Evolutionary conservation across 495 filamentous ascomycete species (phyloP).

Genomic region (Aspergillus haitiensis): DNA sequence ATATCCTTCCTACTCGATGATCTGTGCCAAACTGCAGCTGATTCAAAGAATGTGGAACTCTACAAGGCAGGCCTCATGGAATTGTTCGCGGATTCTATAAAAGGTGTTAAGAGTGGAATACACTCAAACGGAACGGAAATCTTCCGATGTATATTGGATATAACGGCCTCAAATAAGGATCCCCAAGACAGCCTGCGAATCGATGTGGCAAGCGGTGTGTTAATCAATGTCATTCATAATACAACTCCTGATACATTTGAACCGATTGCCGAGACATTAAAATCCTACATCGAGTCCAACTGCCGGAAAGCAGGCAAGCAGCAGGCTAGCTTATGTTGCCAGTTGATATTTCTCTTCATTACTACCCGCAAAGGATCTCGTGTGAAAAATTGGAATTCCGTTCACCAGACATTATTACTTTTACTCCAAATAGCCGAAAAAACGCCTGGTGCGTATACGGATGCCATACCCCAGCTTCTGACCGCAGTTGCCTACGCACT

Average conservation of each 20-base stretch:
- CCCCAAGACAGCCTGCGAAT: conserved; percentile 46
- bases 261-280: conserved; percentile 59
- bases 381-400: conserved; percentile 66
- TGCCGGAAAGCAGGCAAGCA: conserved; percentile 34
- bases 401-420: conserved; percentile 58
- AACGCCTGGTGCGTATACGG: conserved; percentile 41
- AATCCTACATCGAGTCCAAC: conserved; percentile 47
- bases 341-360: conserved; percentile 64
- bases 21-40: conserved; percentile 52
- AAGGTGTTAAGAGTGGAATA: conserved; percentile 73
- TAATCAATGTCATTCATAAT: conserved; percentile 80
- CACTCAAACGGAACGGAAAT: conserved; percentile 80
- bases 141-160: conserved; percentile 59
- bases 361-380: conserved; percentile 77
- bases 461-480: conserved; percentile 57
- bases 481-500: conserved; percentile 66
- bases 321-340: conserved; percentile 54
- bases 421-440: conserved; percentile 50
- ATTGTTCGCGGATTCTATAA: conserved; percentile 84
- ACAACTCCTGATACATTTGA: conserved; percentile 64
- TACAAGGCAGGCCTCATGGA: conserved; percentile 88
- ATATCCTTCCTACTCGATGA: conserved; percentile 68
- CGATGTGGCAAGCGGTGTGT: conserved; percentile 69
- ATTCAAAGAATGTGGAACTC: conserved; percentile 47
- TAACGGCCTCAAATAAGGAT: conserved; percentile 51